These are phyloP conservation scores for Catunica adiposa DNA, from an alignment of 2,329 filamentous ascomycete genomes.

Conservation along the genomic window DNA sequence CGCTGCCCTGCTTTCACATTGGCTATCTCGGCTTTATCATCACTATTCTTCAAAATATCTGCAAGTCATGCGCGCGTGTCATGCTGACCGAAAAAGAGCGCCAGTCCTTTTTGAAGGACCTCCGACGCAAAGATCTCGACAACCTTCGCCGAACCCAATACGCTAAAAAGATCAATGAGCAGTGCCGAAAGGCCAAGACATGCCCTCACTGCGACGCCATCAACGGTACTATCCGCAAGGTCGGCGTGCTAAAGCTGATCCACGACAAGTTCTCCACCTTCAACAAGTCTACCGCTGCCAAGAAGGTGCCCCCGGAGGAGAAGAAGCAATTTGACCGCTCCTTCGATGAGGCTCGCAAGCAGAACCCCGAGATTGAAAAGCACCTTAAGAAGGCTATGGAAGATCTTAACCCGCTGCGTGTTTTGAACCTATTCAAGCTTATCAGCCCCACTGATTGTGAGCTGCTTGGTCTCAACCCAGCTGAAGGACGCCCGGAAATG, in stretches of 20 bases:
- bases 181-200: conserved; percentile 70
- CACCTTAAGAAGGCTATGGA: conserved; percentile 86
- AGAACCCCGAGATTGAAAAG: conserved; percentile 72
- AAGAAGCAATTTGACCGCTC: conserved; percentile 77
- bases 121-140: conserved; percentile 69
- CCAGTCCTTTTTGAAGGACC: conserved; percentile 57
- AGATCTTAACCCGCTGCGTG: conserved; percentile 76
- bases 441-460: conserved; percentile 79
- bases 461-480: conserved; percentile 71
- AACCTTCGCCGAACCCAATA: conserved; percentile 71
- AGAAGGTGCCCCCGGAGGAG: conserved; percentile 65
- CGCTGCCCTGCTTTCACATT: conserved; percentile 85
- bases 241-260: conserved; percentile 78
- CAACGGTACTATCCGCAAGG: conserved; percentile 86
- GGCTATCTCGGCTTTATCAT: conserved; percentile 92
- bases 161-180: conserved; percentile 73
- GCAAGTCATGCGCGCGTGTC: conserved; percentile 81
- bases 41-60: conserved; percentile 83
- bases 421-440: conserved; percentile 80
- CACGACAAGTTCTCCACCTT: conserved; percentile 85
- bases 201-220: conserved; percentile 68
- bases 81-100: conserved; percentile 68
- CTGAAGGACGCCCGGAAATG: conserved; percentile 82
- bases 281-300: conserved; percentile 73
- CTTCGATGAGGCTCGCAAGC: conserved; percentile 61